Evolutionary conservation across 2,329 filamentous ascomycete genomes (phyloP).

Genomic region (Trichothecium sympodiale): DNA sequence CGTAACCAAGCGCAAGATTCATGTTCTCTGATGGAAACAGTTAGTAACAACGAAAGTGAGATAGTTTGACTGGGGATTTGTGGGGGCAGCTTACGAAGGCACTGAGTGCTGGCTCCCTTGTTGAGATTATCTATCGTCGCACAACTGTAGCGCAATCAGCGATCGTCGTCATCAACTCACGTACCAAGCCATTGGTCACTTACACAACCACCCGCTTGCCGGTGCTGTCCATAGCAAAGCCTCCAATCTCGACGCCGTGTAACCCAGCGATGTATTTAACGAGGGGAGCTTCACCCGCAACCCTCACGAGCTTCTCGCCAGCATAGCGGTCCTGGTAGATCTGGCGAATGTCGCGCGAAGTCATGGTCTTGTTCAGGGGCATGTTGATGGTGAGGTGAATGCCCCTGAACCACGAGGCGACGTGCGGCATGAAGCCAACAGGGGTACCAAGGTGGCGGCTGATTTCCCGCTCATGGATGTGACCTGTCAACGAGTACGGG

Average conservation of each 20-base stretch:
- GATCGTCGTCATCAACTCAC: neutral
- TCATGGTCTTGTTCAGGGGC: constrained; percentile 77
- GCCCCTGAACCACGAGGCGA: constrained; percentile 94
- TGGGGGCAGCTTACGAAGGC: constrained; percentile 61
- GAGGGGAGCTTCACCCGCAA: constrained; percentile 73
- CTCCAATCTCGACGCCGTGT: constrained; percentile 88
- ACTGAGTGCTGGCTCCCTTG: constrained; percentile 88
- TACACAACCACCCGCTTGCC: constrained; percentile 82
- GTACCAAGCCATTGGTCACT: neutral
- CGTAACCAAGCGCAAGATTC: constrained; percentile 76
- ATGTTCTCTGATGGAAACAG: constrained; percentile 56
- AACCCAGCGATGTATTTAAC: constrained; percentile 78
- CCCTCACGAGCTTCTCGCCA: constrained; percentile 88
- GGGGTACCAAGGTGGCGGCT: constrained; percentile 61
- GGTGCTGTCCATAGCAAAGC: constrained; percentile 81
- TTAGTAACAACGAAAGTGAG: neutral
- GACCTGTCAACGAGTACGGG: constrained; percentile 67
- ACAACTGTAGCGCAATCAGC: constrained; percentile 30
- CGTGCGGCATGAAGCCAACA: constrained; percentile 85
- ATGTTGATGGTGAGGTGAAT: constrained; percentile 89
- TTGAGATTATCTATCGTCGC: constrained; percentile 86
- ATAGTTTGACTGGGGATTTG: neutral
- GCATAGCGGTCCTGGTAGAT: constrained; percentile 95
- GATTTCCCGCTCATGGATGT: constrained; percentile 92
- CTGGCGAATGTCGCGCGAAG: constrained; percentile 81